Evolutionary conservation across 1,284 basidiomycete genomes (phyloP).

Genomic region (Somion occarium): DNA sequence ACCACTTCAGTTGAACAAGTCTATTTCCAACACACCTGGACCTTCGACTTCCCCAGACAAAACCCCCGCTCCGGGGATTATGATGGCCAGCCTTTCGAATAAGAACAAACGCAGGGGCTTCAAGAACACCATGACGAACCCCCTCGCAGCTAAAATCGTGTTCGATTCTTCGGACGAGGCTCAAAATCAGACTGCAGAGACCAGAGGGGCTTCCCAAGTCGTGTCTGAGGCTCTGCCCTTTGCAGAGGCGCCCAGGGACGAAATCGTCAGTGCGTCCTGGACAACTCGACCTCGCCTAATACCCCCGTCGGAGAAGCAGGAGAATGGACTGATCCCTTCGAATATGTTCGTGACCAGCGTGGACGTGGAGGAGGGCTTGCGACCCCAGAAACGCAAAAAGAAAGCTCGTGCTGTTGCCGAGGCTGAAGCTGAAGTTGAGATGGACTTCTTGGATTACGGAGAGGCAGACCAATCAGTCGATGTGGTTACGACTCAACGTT

Average conservation of each 20-base stretch:
- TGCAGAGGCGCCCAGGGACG: slow-evolving; percentile 10
- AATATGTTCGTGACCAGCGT: slow-evolving; percentile 66
- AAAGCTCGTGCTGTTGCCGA: slow-evolving; percentile 20
- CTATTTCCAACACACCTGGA: not conserved
- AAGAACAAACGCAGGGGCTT: slow-evolving; percentile 74
- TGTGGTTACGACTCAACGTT: slow-evolving; percentile 9
- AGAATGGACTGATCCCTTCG: slow-evolving; percentile 42
- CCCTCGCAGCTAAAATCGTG: slow-evolving; percentile 53
- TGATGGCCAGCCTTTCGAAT: slow-evolving; percentile 61
- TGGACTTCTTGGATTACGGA: slow-evolving; percentile 5
- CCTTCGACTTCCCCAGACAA: slow-evolving; percentile 1
- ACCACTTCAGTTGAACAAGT: not conserved
- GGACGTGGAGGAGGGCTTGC: slow-evolving; percentile 52
- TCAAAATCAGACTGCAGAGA: not conserved
- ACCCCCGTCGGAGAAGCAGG: slow-evolving; percentile 61
- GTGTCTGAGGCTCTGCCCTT: slow-evolving; percentile 9
- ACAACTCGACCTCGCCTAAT: slow-evolving; percentile 36
- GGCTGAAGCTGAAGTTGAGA: slow-evolving; percentile 12
- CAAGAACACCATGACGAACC: slow-evolving; percentile 43
- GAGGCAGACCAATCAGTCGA: slow-evolving; percentile 13
- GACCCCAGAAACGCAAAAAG: slow-evolving; percentile 22
- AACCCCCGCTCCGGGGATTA: slow-evolving; percentile 18
- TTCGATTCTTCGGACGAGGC: slow-evolving; percentile 33
- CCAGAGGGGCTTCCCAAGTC: not conserved
- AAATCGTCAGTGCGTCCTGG: slow-evolving; percentile 12